phyloP scores from a whole-genome alignment of 352 stramenopile species.

The Lagenidium giganteum region DNA sequence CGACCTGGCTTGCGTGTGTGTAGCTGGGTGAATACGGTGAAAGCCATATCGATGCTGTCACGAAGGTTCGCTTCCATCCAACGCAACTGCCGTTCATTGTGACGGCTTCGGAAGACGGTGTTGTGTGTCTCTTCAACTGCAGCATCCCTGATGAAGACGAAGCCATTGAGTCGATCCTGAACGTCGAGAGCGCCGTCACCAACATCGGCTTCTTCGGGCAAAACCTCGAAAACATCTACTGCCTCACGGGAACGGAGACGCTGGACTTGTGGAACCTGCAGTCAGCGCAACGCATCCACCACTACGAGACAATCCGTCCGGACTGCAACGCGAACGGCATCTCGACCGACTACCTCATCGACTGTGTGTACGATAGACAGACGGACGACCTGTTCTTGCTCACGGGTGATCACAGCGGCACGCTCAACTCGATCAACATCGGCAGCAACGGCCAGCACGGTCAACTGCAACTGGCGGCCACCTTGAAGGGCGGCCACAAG shows the following conservation, averaged over 20 bases:
- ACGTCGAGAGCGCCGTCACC: conserved; percentile 87
- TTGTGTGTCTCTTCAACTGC: conserved; percentile 89
- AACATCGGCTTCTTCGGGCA: conserved; percentile 85
- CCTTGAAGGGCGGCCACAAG: conserved; percentile 71
- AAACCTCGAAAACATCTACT: conserved; percentile 78
- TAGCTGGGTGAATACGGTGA: conserved; percentile 82
- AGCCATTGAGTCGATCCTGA: conserved; percentile 85
- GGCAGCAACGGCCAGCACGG: conserved; percentile 38
- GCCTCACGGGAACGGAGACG: conserved; percentile 84
- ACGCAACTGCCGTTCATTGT: conserved; percentile 69
- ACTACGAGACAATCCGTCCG: conserved; percentile 69
- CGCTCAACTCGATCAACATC: conserved; percentile 71
- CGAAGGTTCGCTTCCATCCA: conserved; percentile 85
- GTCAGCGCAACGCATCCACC: conserved; percentile 74
- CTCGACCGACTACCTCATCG: conserved; percentile 80
- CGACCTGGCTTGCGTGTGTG: not conserved
- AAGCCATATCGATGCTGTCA: conserved; percentile 87
- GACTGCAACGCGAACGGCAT: conserved; percentile 67
- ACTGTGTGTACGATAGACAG: conserved; percentile 79
- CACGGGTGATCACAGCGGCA: conserved; percentile 69
- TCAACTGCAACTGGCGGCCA: conserved; percentile 44
- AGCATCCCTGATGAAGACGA: conserved; percentile 83
- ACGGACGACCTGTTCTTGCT: conserved; percentile 72
- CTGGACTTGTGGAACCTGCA: conserved; percentile 88
- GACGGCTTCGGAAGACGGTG: conserved; percentile 87